Evolutionary conservation across 306 rosid species (phyloP), one percentile per base, ranked within the genome.

Genomic region (Potentilla sterilis): DNA sequence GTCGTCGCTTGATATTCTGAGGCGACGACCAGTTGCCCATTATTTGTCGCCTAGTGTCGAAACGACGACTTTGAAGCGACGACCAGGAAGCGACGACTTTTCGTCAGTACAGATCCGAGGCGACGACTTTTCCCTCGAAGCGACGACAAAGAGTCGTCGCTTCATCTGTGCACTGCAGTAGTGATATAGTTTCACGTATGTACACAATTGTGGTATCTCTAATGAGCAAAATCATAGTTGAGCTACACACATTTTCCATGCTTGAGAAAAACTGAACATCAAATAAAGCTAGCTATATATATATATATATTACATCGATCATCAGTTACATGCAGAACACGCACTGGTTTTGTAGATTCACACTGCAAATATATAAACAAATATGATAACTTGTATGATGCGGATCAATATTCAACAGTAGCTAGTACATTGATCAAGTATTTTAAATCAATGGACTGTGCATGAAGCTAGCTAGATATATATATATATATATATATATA

Each of bases 281-380:
- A 22, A 37, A 64, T 21, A n/a, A n/a, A n/a, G n/a, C n/a, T n/a
- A n/a, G n/a, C n/a, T n/a, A n/a, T n/a, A n/a, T n/a, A n/a, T n/a
- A n/a, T n/a, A n/a, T n/a, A n/a, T n/a, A n/a, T n/a, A n/a, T n/a
- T n/a, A n/a, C n/a, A n/a, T n/a, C n/a, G n/a, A n/a, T n/a, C 65
- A 58, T 64, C 69, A 37, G 7, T 57, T 35, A 66, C 73, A 76
- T 62, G 73, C 41, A 14, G 57, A 49, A 47, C 59, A n/a, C 16
- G 61, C 66, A 48, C 77, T 18, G 4, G 28, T 32, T 43, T 42
- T 32, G 46, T 18, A 19, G 41, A 41, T 14, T 61, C 66, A 13
- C 11, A 57, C 14, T 9, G 65, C 19, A 15, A 51, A n/a, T 62
- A n/a, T 62, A 71, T 40, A 62, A 64, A 51, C 13, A 21, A 49